Conservation (phyloP, 2,329 filamentous ascomycete genomes). For the Herpotrichia juniperi region DNA sequence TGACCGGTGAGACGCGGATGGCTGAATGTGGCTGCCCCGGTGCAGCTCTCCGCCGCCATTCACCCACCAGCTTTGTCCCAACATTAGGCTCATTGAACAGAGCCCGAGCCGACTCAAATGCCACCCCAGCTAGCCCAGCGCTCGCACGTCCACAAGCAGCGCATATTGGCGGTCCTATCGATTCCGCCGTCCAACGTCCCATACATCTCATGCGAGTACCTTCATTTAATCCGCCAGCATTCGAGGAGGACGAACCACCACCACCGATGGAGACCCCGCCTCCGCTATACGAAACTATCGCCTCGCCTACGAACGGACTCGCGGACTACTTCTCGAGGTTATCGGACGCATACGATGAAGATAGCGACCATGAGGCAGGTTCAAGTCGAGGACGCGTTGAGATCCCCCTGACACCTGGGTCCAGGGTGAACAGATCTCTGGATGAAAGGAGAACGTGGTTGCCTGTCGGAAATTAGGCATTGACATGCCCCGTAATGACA, state of each 20-base stretch:
- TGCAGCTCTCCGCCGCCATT: constrained; percentile 59
- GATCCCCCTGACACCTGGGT: constrained; percentile 68
- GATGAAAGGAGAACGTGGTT: constrained; percentile 66
- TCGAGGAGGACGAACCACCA: constrained; percentile 82
- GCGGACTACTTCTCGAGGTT: constrained; percentile 88
- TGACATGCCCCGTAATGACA: not conserved
- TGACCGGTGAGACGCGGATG: constrained; percentile 36
- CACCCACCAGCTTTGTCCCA: constrained; percentile 58
- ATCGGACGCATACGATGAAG: constrained; percentile 68
- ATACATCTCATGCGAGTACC: constrained; percentile 85
- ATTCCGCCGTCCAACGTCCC: constrained; percentile 64
- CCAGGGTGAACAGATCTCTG: constrained; percentile 62
- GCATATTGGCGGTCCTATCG: constrained; percentile 52
- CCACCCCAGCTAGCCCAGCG: constrained; percentile 46
- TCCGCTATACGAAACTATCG: constrained; percentile 80
- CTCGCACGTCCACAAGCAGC: constrained; percentile 59
- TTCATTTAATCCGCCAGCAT: constrained; percentile 86
- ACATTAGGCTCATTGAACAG: constrained; percentile 63
- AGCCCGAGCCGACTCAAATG: constrained; percentile 33
- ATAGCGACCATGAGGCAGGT: constrained; percentile 61
- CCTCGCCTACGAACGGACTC: constrained; percentile 72
- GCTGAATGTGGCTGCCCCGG: constrained; percentile 70
- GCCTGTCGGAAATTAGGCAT: constrained; percentile 44
- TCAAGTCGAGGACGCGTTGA: constrained; percentile 54
- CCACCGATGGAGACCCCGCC: constrained; percentile 79